Base-by-base conservation (phyloP, 2,329 filamentous ascomycete species). In the Microcyclosporella mali region DNA sequence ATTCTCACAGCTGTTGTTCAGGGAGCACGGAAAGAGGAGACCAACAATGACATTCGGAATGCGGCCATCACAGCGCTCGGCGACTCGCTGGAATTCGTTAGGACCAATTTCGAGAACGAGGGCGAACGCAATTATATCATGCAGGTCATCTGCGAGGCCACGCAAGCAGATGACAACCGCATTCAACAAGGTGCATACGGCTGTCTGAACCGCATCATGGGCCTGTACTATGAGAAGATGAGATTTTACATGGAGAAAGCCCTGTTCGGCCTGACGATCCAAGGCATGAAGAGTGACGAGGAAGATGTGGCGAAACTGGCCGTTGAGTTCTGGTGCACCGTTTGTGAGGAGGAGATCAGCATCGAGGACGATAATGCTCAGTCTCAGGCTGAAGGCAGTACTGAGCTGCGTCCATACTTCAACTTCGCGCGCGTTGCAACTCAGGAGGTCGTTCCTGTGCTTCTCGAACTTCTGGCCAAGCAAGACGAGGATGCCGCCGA, bases 221-320 rank as follows among this genome's bases (percentile, higher is more conserved):
- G 79, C 48, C 79, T 95, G 51, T 98, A 98, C 76, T 98, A 98
- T 67, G 92, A 98, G 61, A 94, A 95, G 73, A 98, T 98, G 92
- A 84, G 89, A 60, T 98, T 95, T 71, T 98, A 98, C 74, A 98
- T 98, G 92, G 92, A 98, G 76, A 97, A 97, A 79, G 92, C 92
- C 28, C 78, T 98, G 33, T 98, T 98, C 59, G 92, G 92, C 45
- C 77, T 98, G 31, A 98, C 92, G 30, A 95, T 98, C 51, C 82
- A 95, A 65, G 92, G 92, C 56, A 98, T 98, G 92, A 95, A 95
- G 79, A 94, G 82, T 59, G 84, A 89, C 6, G 92, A 98, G 58
- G 92, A 98, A 68, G 92, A 98, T 64, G 92, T 98, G 41, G 86
- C 92, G 50, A 98, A 98, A 77, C 77, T 98, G 43, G 92, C 92